Conservation (phyloP, 75 land plant species). For the Isoetes taiwanensis region DNA sequence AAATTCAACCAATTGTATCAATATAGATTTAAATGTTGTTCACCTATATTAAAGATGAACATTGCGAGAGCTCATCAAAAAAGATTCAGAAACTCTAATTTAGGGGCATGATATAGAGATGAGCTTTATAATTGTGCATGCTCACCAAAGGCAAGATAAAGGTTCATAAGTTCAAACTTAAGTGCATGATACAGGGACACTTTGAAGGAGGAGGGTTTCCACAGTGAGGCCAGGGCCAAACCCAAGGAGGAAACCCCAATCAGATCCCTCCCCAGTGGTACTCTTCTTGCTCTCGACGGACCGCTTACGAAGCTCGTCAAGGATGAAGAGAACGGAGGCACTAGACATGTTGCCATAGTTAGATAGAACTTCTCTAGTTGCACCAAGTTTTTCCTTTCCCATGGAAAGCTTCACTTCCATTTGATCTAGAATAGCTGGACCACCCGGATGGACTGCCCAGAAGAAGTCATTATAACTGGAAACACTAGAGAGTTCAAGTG, state of each 20-base stretch:
- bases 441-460: conserved; percentile 41
- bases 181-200: too few species aligned
- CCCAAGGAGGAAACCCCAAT: conserved; percentile 30
- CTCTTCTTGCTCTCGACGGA: not conserved
- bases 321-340: conserved; percentile 29
- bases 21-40: too few species aligned
- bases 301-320: conserved; percentile 25
- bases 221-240: conserved; percentile 44
- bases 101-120: too few species aligned
- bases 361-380: conserved; percentile 21
- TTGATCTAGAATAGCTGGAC: conserved; percentile 31
- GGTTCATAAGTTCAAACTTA: too few species aligned
- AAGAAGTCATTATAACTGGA: conserved; percentile 30
- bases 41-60: too few species aligned
- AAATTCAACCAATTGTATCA: too few species aligned
- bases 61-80: too few species aligned
- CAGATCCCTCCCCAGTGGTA: conserved; percentile 27
- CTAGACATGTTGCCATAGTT: conserved; percentile 38
- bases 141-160: too few species aligned
- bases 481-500: conserved; percentile 16
- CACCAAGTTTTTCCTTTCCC: conserved; percentile 19
- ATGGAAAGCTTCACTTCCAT: conserved; percentile 25
- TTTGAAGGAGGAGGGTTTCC: conserved; percentile 18
- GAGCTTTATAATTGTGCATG: too few species aligned
- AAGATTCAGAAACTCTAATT: too few species aligned